These are phyloP conservation scores for Afroboletus lepidellus DNA, from an alignment of 1,284 basidiomycete species.

Conservation along the genomic window DNA sequence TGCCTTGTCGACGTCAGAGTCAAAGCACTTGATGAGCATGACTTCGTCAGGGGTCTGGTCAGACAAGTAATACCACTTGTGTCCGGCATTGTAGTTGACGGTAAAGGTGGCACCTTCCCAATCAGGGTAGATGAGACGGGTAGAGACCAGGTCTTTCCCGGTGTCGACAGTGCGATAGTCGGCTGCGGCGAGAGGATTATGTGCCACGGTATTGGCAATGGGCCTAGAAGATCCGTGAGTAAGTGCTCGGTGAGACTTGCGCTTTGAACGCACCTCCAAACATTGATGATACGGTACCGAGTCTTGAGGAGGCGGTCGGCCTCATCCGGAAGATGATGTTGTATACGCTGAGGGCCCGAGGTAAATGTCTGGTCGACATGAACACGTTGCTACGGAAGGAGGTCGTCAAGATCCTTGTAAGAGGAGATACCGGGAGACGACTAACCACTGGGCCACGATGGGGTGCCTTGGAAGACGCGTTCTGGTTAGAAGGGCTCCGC, in stretches of 20 bases:
- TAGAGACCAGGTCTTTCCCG: conserved; percentile 14
- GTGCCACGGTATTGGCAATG: conserved; percentile 41
- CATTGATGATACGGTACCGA: conserved; percentile 52
- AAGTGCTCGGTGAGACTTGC: neutral
- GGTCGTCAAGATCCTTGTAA: neutral
- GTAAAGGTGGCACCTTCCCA: conserved; percentile 17
- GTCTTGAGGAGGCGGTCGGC: conserved; percentile 40
- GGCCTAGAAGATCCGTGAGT: conserved; percentile 29
- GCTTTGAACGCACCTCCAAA: conserved; percentile 39
- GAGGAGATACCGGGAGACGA: neutral
- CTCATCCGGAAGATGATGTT: conserved; percentile 39
- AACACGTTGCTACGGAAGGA: conserved; percentile 20
- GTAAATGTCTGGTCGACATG: conserved; percentile 48
- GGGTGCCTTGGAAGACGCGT: conserved; percentile 3
- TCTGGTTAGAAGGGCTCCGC: conserved; percentile 20
- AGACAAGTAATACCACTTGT: conserved; percentile 49
- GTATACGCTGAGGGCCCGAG: conserved; percentile 39
- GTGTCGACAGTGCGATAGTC: conserved; percentile 20
- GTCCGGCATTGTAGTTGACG: conserved; percentile 38
- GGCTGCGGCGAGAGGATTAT: conserved; percentile 19
- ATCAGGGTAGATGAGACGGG: conserved; percentile 11
- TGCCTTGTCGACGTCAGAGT: conserved; percentile 41
- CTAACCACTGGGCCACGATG: conserved; percentile 36
- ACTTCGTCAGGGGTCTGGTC: conserved; percentile 43
- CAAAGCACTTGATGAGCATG: conserved; percentile 49